Base-by-base conservation (phyloP, 176 grass and related monocot species). In the Ananas comosus region DNA sequence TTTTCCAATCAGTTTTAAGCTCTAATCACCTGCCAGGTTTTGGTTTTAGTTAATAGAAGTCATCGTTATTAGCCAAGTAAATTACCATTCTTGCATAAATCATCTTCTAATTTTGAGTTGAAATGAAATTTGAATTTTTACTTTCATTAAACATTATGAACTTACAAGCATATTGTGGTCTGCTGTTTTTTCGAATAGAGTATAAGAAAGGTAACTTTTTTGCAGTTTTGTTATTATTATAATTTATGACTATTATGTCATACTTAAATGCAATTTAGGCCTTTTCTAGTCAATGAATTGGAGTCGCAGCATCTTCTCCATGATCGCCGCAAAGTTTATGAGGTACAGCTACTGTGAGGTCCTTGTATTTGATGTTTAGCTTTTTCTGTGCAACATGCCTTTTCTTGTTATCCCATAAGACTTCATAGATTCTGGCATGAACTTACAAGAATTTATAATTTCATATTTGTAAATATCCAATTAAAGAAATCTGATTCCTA, bases 281-380 rank as follows among this genome's bases (percentile, higher is more conserved):
- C 93, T 33, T 96, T 89, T 79, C 64, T 96, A 56, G 83, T 96
- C 59, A 96, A 92, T 81, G 89, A 90, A 56, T 82, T 96, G 81
- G 84, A 85, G 47, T 79, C 89, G 16, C 89, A 96, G 66, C 81
- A 96, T 58, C 84, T 96, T 18, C 81, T 96, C 24, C 93, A 96
- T 74, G 93, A 96, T 63, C 86, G 93, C 72, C 89, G 84, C 58
- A 96, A 92, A 81, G 89, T 92, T 74, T 96, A 96, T 59, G 86
- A 96, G 93, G 93, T 96, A 92, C 77, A 78, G 19, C 14, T 27
- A 72, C 50, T 27, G 70, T 65, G 53, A 58, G 10, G 13, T 50
- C 64, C 64, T 48, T 57, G 54, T 14, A 7, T 58, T 58, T 58
- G 54, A 58, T 58, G 18, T 18, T 59, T 18, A 59, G 54, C 54